phyloP scores from a whole-genome alignment of 23 red algal species.

The Chondrus crispus region DNA sequence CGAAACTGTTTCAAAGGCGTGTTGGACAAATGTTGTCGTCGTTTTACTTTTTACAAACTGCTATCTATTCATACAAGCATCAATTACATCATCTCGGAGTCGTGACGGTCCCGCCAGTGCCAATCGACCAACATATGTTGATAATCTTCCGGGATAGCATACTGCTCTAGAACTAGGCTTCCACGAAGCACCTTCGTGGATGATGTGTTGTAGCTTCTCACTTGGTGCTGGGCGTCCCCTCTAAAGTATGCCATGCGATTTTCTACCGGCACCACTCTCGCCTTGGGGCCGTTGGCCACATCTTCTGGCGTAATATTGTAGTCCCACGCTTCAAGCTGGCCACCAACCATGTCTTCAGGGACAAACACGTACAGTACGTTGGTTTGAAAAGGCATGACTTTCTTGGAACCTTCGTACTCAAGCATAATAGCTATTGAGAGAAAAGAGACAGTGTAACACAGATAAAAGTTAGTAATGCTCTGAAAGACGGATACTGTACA shows the following conservation, averaged over 20 bases:
- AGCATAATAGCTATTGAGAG: conserved; percentile 5
- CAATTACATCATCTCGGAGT: conserved; percentile 21
- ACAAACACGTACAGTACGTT: conserved; percentile 49
- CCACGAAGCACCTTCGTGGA: conserved; percentile 12
- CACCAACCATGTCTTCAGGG: conserved; percentile 27
- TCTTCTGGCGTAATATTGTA: neutral
- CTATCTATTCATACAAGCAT: neutral
- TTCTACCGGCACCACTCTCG: neutral
- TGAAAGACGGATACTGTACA: neutral
- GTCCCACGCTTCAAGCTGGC: conserved; percentile 35
- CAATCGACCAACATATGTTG: neutral
- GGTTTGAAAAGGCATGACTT: conserved; percentile 33
- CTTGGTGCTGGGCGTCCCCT: conserved; percentile 46
- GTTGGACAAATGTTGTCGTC: no score
- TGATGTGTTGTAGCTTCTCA: conserved; percentile 13
- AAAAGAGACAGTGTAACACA: neutral
- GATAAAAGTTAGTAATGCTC: neutral
- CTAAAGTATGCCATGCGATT: conserved; percentile 41
- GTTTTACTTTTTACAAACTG: neutral
- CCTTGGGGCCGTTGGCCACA: neutral
- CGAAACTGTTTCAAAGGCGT: no score
- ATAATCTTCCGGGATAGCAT: conserved; percentile 11
- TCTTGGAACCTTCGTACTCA: conserved; percentile 12
- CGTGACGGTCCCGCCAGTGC: conserved; percentile 29
- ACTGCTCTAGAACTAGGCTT: conserved; percentile 48